phyloP scores from a whole-genome alignment of 2,329 filamentous ascomycete genomes.

The Spiromastix sp. region DNA sequence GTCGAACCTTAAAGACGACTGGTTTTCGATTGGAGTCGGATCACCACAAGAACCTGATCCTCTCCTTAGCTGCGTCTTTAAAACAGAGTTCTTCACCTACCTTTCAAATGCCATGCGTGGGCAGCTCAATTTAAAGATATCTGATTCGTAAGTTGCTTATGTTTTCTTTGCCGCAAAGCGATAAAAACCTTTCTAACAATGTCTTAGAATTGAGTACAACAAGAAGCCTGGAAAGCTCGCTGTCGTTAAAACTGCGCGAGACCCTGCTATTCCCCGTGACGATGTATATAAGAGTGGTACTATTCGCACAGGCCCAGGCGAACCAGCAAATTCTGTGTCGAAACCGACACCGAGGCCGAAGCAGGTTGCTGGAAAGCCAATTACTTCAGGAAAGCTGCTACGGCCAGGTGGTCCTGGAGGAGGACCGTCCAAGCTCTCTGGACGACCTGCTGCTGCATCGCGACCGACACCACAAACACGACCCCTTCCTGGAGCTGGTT shows the following conservation, averaged over 20 bases:
- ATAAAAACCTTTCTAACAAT: slow-evolving; percentile 12
- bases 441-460: slow-evolving; percentile 30
- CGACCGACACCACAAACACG: slow-evolving; percentile 26
- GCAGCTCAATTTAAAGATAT: slow-evolving; percentile 71
- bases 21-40: slow-evolving; percentile 89
- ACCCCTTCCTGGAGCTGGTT: slow-evolving; percentile 19
- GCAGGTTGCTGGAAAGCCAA: slow-evolving; percentile 75
- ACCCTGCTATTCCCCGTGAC: slow-evolving; percentile 58
- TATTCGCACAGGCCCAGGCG: slow-evolving; percentile 76
- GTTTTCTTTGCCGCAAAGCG: slow-evolving; percentile 3
- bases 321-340: slow-evolving; percentile 72
- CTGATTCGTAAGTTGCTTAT: slow-evolving; percentile 46
- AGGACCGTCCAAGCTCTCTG: slow-evolving; percentile 61
- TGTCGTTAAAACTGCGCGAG: slow-evolving; percentile 79
- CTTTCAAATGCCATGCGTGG: slow-evolving; percentile 71
- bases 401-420: slow-evolving; percentile 80
- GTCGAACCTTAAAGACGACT: slow-evolving; percentile 81
- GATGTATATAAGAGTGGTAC: slow-evolving; percentile 92
- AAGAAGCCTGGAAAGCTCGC: slow-evolving; percentile 96
- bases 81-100: slow-evolving; percentile 95
- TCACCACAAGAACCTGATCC: slow-evolving; percentile 87
- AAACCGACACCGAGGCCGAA: slow-evolving; percentile 79
- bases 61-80: slow-evolving; percentile 85
- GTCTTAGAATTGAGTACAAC: slow-evolving; percentile 68
- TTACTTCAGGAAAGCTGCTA: slow-evolving; percentile 87